These are phyloP conservation scores for Xylaria grammica DNA, from an alignment of 495 filamentous ascomycete genomes.

Conservation along the genomic window DNA sequence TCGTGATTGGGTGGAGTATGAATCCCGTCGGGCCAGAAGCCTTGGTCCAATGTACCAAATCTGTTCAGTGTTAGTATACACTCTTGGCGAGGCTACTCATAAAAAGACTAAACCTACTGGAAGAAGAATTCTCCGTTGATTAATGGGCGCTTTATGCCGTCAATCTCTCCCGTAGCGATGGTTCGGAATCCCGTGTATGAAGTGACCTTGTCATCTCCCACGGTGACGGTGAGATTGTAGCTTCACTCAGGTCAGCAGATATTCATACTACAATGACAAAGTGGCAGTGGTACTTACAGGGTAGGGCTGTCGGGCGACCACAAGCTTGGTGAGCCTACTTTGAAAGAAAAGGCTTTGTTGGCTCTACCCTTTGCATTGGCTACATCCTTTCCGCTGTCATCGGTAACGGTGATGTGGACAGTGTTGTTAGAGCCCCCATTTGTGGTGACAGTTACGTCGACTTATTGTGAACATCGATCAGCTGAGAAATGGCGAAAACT, in stretches of 20 bases:
- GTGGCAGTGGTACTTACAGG: conserved; percentile 37
- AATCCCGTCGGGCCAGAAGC: conserved; percentile 72
- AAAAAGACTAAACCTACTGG: conserved; percentile 27
- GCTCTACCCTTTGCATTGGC: conserved; percentile 39
- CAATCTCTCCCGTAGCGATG: conserved; percentile 54
- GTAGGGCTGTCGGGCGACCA: conserved; percentile 67
- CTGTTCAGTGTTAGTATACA: neutral
- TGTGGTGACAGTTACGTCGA: conserved; percentile 56
- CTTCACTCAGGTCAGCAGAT: conserved; percentile 14
- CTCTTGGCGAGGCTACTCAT: neutral
- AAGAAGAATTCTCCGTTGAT: conserved; percentile 70
- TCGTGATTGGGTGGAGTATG: conserved; percentile 64
- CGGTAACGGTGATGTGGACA: conserved; percentile 48
- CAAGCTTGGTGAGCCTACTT: conserved; percentile 52
- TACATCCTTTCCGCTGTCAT: conserved; percentile 46
- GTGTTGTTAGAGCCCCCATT: conserved; percentile 18
- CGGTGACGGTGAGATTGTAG: conserved; percentile 63
- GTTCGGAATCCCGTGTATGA: conserved; percentile 75
- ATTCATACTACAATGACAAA: too few relatives aligned
- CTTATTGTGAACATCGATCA: conserved; percentile 34
- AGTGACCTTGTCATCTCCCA: conserved; percentile 58
- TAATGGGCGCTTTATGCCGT: conserved; percentile 65
- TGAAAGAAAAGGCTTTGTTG: conserved; percentile 57
- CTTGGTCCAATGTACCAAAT: conserved; percentile 72
- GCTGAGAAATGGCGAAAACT: neutral